A percentile compares a stretch with the other conserved stretches of the same genome.
Conservation (phyloP, 768 basidiomycete species). For the Podaxis pistillaris region DNA sequence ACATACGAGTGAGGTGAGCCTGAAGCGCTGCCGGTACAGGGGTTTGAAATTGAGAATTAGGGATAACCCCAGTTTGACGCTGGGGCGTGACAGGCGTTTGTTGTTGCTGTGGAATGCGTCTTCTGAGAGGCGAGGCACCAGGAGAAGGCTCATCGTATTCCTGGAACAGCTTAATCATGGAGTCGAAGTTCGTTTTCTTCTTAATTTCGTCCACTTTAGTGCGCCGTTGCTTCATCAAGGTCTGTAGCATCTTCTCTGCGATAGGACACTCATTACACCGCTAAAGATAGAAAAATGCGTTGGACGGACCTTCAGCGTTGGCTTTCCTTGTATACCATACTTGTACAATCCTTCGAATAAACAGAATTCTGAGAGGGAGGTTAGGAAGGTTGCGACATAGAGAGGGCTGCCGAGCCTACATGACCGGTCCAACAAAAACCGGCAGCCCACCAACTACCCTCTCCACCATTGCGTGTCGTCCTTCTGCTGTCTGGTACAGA, state of each 20-base stretch:
- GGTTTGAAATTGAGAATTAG: slow-evolving; percentile 23
- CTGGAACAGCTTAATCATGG: slow-evolving; percentile 86
- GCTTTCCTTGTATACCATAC: slow-evolving; percentile 82
- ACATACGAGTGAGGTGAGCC: slow-evolving; percentile 28
- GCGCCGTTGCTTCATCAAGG: slow-evolving; percentile 74
- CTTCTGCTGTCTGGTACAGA: slow-evolving; percentile 27
- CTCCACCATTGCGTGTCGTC: slow-evolving; percentile 31
- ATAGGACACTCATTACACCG: neutral
- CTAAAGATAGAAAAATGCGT: neutral
- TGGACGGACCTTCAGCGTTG: slow-evolving; percentile 69
- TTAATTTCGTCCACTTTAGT: slow-evolving; percentile 93
- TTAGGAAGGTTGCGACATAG: neutral
- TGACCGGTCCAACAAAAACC: slow-evolving; percentile 70
- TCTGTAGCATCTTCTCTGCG: slow-evolving; percentile 77
- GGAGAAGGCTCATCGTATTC: slow-evolving; percentile 72
- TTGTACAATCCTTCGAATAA: slow-evolving; percentile 77
- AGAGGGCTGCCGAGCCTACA: slow-evolving; percentile 48
- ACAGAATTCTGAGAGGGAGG: slow-evolving; percentile 51
- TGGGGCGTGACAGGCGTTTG: slow-evolving; percentile 30
- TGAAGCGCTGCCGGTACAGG: slow-evolving; percentile 23
- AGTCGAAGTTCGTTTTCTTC: slow-evolving; percentile 95
- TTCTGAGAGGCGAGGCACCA: slow-evolving; percentile 40
- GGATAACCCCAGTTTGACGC: slow-evolving; percentile 25
- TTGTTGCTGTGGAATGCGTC: slow-evolving; percentile 30
- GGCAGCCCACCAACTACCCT: slow-evolving; percentile 50